phyloP scores from a whole-genome alignment of 1,284 basidiomycete genomes.

The Microbotryum saponariae region DNA sequence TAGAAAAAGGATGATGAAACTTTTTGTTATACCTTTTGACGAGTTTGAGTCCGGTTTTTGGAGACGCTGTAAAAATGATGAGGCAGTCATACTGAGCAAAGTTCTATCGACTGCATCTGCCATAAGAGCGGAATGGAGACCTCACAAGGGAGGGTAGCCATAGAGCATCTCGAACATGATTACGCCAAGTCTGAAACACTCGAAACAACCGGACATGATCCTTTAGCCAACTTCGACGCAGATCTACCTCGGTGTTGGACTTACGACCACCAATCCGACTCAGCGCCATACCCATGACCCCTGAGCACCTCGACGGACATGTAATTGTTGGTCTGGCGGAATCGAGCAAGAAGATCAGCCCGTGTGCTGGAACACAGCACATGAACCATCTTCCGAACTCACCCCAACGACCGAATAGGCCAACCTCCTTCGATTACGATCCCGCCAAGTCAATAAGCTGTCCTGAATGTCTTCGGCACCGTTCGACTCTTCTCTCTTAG shows the following conservation, averaged over 20 bases:
- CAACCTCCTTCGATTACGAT: slow-evolving; percentile 83
- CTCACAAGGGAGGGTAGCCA: slow-evolving; percentile 67
- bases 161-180: slow-evolving; percentile 36
- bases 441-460: slow-evolving; percentile 81
- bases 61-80: slow-evolving; percentile 27
- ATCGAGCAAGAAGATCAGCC: background rate
- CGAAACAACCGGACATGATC: too few species aligned
- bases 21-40: slow-evolving; percentile 63
- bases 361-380: too few species aligned
- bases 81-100: too few species aligned
- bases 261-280: slow-evolving; percentile 97
- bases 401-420: slow-evolving; percentile 77
- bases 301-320: slow-evolving; percentile 88
- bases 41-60: slow-evolving; percentile 76
- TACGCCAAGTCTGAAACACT: slow-evolving; percentile 3
- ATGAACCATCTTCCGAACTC: background rate
- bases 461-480: slow-evolving; percentile 46
- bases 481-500: slow-evolving; percentile 57
- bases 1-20: slow-evolving; percentile 55
- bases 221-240: too few species aligned
- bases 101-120: too few species aligned
- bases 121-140: too few species aligned
- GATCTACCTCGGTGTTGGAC: background rate
- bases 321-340: slow-evolving; percentile 41
- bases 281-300: slow-evolving; percentile 74